Conservation (phyloP, 129 eudicot species). For the Calendula officinalis region DNA sequence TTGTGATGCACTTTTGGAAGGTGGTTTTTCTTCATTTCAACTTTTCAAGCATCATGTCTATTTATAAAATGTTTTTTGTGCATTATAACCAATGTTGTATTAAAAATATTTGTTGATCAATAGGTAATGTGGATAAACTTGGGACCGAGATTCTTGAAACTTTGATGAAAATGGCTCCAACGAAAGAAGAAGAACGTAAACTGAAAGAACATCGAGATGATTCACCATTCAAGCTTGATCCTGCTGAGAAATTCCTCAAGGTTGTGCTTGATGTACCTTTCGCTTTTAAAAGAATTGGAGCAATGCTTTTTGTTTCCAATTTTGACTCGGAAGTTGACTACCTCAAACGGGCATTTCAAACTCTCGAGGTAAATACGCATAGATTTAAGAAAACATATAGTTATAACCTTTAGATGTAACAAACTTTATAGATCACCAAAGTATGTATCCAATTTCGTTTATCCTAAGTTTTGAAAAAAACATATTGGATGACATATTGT, state of each 20-base stretch:
- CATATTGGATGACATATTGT: no score
- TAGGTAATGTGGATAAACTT: constrained; percentile 80
- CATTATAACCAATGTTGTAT: not conserved
- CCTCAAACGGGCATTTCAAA: constrained; percentile 70
- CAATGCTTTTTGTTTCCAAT: constrained; percentile 77
- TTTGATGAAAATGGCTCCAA: constrained; percentile 85
- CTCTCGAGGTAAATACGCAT: constrained; percentile 83
- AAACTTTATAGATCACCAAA: no score
- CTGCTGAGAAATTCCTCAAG: constrained; percentile 85
- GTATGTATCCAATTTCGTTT: no score
- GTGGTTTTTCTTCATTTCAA: constrained; percentile 29
- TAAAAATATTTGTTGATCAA: constrained; percentile 8
- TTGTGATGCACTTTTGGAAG: constrained; percentile 88
- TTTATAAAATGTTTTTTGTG: not conserved
- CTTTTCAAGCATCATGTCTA: not conserved
- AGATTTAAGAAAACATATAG: no score
- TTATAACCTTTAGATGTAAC: no score
- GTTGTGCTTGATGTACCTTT: constrained; percentile 79
- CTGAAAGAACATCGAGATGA: constrained; percentile 71
- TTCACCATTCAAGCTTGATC: constrained; percentile 77
- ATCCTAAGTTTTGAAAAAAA: no score
- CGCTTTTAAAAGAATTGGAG: constrained; percentile 81
- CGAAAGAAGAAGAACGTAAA: constrained; percentile 87
- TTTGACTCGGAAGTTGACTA: constrained; percentile 87
- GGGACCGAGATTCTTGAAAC: constrained; percentile 94